These are phyloP conservation scores for Phyllosticta paracitricarpa DNA, from an alignment of 2,329 filamentous ascomycete genomes.

Conservation along the genomic window DNA sequence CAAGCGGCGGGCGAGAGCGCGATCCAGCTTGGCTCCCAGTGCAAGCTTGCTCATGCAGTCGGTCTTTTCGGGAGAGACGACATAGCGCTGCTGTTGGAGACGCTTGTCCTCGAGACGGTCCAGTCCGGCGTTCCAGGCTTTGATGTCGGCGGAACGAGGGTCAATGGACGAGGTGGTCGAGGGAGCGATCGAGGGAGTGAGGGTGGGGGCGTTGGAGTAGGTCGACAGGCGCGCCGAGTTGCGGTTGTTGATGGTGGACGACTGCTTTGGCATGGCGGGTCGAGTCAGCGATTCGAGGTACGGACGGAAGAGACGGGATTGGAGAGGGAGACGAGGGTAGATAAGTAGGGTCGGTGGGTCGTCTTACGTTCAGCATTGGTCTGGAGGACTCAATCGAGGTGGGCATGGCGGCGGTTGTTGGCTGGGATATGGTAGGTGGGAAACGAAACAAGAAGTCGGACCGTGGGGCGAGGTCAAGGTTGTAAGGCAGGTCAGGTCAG, in stretches of 20 bases:
- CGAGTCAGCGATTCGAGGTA: background rate
- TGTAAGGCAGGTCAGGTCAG: background rate
- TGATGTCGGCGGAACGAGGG: constrained; percentile 53
- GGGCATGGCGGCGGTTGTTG: constrained; percentile 19
- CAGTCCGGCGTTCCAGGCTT: constrained; percentile 68
- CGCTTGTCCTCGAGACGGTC: constrained; percentile 86
- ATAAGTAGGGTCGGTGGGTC: constrained; percentile 15
- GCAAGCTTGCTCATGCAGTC: constrained; percentile 78
- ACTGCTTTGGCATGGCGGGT: constrained; percentile 14
- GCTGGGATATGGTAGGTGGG: background rate
- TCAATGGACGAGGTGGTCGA: constrained; percentile 27
- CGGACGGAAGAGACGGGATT: constrained; percentile 3
- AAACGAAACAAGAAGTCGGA: background rate
- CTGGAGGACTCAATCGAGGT: constrained; percentile 31
- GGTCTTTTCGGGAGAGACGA: constrained; percentile 67
- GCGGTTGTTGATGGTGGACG: constrained; percentile 16
- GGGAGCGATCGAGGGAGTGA: constrained; percentile 41
- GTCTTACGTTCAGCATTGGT: constrained; percentile 32
- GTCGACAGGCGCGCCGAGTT: constrained; percentile 39
- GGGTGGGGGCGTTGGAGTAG: constrained; percentile 41
- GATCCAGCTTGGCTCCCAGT: constrained; percentile 80
- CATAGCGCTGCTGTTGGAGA: constrained; percentile 70
- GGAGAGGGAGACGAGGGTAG: constrained; percentile 18
- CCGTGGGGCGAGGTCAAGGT: background rate
- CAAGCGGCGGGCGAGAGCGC: constrained; percentile 79